Conservation (phyloP, 257 asterid species). For the Gentiana dahurica region DNA sequence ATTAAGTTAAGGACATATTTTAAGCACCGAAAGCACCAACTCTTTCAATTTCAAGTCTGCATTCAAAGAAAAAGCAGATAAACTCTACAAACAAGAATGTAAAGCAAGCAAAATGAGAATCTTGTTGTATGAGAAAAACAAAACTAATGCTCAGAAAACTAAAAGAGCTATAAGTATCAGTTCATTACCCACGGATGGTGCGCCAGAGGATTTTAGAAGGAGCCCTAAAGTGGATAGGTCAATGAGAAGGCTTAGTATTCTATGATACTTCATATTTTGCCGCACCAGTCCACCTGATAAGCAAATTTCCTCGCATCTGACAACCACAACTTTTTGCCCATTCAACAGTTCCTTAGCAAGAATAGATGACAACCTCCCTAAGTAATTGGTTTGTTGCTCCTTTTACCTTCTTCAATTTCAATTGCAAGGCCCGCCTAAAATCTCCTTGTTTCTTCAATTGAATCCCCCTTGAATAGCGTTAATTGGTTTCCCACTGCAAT, state of each 20-base stretch:
- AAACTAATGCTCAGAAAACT: background rate
- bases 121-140: background rate
- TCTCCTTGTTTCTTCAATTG: no score
- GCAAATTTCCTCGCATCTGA: conserved; percentile 42
- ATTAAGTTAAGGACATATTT: no score
- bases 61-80: no score
- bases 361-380: conserved; percentile 34
- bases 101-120: background rate
- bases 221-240: conserved; percentile 52
- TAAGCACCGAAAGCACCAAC: background rate
- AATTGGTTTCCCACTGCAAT: no score
- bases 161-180: background rate
- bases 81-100: background rate
- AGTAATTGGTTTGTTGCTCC: conserved; percentile 43
- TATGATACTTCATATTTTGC: conserved; percentile 39
- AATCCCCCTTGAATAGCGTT: no score
- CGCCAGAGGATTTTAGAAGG: conserved; percentile 54
- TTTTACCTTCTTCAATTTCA: conserved; percentile 11
- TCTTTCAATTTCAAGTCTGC: background rate
- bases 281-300: conserved; percentile 48
- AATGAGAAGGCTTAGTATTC: conserved; percentile 56
- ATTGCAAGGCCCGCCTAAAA: no score
- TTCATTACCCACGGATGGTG: conserved; percentile 42
- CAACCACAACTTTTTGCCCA: conserved; percentile 40
- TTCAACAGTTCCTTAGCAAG: conserved; percentile 39